Evolutionary conservation across 441 rosid species (phyloP).

Genomic region (Eutrema salsugineum): DNA sequence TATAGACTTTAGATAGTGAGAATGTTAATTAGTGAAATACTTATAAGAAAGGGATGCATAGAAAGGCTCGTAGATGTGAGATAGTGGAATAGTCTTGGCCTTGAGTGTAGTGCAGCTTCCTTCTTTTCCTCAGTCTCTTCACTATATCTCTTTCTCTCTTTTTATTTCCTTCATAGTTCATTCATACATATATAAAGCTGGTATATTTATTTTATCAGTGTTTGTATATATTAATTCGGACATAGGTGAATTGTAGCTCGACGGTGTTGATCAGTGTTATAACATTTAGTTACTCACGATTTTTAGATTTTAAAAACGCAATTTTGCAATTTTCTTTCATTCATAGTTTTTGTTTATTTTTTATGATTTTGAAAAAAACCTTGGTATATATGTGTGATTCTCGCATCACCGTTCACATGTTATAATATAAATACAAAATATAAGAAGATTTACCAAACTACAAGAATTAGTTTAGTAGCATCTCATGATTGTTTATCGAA

Average conservation of each 20-base stretch:
- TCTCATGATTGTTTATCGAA: background rate
- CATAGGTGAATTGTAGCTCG: background rate
- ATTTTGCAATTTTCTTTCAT: background rate
- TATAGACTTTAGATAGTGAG: background rate
- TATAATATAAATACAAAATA: background rate
- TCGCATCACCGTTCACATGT: background rate
- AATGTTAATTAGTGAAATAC: slow-evolving; percentile 1
- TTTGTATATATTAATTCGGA: background rate
- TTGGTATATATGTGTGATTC: background rate
- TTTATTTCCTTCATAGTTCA: too few species aligned
- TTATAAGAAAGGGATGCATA: slow-evolving; percentile 18
- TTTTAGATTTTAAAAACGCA: background rate
- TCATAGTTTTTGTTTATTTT: background rate
- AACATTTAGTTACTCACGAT: background rate
- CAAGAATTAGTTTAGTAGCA: background rate
- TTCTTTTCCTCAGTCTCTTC: slow-evolving; percentile 9
- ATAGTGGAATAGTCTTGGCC: slow-evolving; percentile 32
- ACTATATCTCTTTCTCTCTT: slow-evolving; percentile 3
- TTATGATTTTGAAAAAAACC: background rate
- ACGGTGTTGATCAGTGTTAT: background rate
- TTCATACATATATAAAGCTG: background rate
- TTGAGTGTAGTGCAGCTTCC: slow-evolving; percentile 30
- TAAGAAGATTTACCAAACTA: background rate
- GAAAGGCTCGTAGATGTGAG: slow-evolving; percentile 22
- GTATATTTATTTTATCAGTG: background rate